Evolutionary conservation across 345 rosid species (phyloP).

Genomic region (Salix arbutifolia): DNA sequence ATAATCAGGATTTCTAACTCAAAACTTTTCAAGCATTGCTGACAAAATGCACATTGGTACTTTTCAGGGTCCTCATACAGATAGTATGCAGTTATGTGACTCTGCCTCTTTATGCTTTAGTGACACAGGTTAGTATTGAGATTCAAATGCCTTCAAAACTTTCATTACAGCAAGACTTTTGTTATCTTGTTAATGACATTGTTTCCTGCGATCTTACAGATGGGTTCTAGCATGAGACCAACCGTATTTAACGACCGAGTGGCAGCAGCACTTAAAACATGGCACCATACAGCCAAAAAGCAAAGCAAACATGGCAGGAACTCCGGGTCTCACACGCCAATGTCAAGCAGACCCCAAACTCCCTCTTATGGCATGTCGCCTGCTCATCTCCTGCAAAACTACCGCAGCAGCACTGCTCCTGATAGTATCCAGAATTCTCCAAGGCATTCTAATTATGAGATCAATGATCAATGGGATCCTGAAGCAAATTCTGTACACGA

Average conservation of each 20-base stretch:
- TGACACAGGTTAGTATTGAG: conserved; percentile 64
- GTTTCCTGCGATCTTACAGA: conserved; percentile 34
- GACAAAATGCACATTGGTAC: conserved; percentile 3
- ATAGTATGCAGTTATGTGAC: conserved; percentile 90
- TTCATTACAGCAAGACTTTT: neutral
- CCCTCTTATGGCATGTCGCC: conserved; percentile 70
- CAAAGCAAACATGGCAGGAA: conserved; percentile 50
- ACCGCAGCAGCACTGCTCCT: conserved; percentile 37
- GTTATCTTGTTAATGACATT: neutral
- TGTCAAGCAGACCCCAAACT: conserved; percentile 64
- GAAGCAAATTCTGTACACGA: conserved; percentile 43
- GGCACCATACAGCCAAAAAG: conserved; percentile 70
- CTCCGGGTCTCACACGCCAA: conserved; percentile 48
- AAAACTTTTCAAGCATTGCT: neutral
- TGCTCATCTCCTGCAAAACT: conserved; percentile 56
- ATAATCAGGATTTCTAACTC: neutral
- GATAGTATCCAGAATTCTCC: conserved; percentile 46
- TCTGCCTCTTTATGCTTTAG: conserved; percentile 95
- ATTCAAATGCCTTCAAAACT: neutral
- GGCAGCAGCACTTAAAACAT: conserved; percentile 64
- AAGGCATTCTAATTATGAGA: conserved; percentile 23
- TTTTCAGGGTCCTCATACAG: conserved; percentile 67
- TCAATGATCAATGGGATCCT: conserved; percentile 42
- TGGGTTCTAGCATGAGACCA: conserved; percentile 87
- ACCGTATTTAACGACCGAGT: conserved; percentile 72